Conservation (phyloP, 2,329 filamentous ascomycete genomes). For the Stagonosporopsis cucurbitacearum region DNA sequence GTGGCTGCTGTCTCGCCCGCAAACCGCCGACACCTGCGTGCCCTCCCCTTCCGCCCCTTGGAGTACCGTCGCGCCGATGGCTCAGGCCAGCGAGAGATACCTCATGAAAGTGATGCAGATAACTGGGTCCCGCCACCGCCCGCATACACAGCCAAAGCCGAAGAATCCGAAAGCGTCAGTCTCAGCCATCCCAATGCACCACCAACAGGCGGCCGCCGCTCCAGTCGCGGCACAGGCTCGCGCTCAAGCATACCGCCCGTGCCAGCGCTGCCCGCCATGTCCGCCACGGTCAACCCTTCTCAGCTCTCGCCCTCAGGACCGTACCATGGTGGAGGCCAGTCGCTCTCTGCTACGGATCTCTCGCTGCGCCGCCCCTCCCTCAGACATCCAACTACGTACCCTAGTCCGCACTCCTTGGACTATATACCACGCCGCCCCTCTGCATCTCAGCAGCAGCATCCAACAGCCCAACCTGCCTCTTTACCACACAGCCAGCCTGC, state of each 20-base stretch:
- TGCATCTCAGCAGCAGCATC: conserved; percentile 16
- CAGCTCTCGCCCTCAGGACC: conserved; percentile 26
- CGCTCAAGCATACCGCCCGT: conserved; percentile 9
- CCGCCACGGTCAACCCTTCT: conserved; percentile 28
- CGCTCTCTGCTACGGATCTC: conserved; percentile 36
- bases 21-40: conserved; percentile 70
- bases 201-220: conserved; percentile 22
- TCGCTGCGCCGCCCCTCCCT: conserved; percentile 37
- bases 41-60: conserved; percentile 60
- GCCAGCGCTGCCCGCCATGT: conserved; percentile 32
- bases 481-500: neutral
- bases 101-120: conserved; percentile 86
- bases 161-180: conserved; percentile 48
- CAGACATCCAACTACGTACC: conserved; percentile 45
- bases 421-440: conserved; percentile 37
- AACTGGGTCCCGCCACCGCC: conserved; percentile 88
- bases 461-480: conserved; percentile 6
- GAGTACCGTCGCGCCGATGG: conserved; percentile 74
- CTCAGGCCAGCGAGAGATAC: conserved; percentile 66
- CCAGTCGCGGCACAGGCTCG: conserved; percentile 11
- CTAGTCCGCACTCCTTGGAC: conserved; percentile 32
- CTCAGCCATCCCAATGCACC: conserved; percentile 44
- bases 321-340: conserved; percentile 29
- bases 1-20: conserved; percentile 70
- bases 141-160: conserved; percentile 72